Percentiles rank a stretch among this genome's conserved stretches.
phyloP scores from a whole-genome alignment of 345 rosid genomes.

The Salix koriyanagi region DNA sequence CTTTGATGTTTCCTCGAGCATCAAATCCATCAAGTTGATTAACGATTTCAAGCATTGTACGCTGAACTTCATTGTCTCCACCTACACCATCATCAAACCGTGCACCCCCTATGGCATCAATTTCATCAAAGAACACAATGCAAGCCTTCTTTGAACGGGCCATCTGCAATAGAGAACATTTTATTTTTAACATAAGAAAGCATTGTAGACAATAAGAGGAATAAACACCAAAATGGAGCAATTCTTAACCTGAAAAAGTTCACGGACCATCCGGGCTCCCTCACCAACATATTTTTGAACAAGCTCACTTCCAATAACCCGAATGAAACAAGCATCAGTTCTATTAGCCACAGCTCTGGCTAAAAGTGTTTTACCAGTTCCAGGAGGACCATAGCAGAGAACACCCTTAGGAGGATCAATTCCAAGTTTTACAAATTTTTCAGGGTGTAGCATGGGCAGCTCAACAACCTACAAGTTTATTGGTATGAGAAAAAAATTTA shows the following conservation, averaged over 20 bases:
- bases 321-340: slow-evolving; percentile 94
- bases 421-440: slow-evolving; percentile 94
- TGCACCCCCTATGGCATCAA: slow-evolving; percentile 85
- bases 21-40: slow-evolving; percentile 88
- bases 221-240: not conserved
- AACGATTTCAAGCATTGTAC: slow-evolving; percentile 82
- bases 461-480: slow-evolving; percentile 66
- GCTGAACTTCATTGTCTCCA: slow-evolving; percentile 73
- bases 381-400: slow-evolving; percentile 95
- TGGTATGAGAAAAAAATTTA: not conserved
- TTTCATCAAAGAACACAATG: slow-evolving; percentile 76
- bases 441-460: slow-evolving; percentile 97
- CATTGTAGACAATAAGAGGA: not conserved
- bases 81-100: slow-evolving; percentile 78
- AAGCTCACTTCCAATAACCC: slow-evolving; percentile 96
- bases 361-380: slow-evolving; percentile 92
- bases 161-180: slow-evolving; percentile 41
- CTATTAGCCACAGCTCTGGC: slow-evolving; percentile 98
- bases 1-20: slow-evolving; percentile 92
- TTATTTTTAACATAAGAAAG: not conserved
- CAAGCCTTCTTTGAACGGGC: slow-evolving; percentile 81
- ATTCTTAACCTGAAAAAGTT: slow-evolving; percentile 70
- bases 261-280: slow-evolving; percentile 97
- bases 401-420: slow-evolving; percentile 99
- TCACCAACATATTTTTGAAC: slow-evolving; percentile 97